A percentile compares a stretch with the other conserved stretches of the same genome.
Conservation (phyloP, 1,284 basidiomycete genomes). For the Cryptococcus jaspeensis region DNA sequence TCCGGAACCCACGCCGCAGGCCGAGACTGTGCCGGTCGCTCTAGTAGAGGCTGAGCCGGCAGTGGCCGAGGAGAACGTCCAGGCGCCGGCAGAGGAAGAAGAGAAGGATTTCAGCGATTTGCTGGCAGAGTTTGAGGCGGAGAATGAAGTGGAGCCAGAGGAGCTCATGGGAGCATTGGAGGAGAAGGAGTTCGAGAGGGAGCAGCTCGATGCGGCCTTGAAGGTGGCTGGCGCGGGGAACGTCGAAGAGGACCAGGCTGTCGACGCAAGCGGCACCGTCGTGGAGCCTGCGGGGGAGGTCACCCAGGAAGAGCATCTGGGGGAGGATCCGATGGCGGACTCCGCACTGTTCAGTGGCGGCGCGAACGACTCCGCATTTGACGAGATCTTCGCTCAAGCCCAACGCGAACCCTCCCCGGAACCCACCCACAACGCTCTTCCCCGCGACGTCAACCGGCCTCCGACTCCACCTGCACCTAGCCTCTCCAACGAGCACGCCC, state of each 20-base stretch:
- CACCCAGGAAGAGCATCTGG: neutral
- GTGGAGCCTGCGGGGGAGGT: neutral
- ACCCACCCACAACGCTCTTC: neutral
- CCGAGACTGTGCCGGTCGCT: constrained; percentile 4
- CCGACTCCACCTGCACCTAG: constrained; percentile 16
- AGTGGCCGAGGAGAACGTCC: neutral
- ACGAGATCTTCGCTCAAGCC: constrained; percentile 10
- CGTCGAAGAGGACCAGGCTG: neutral
- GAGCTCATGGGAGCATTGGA: neutral
- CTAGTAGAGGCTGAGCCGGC: neutral
- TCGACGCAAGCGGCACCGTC: too few relatives aligned
- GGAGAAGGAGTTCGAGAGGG: neutral
- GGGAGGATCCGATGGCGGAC: neutral
- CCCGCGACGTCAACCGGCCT: neutral
- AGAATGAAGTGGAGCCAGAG: constrained; percentile 2
- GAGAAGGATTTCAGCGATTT: constrained; percentile 28
- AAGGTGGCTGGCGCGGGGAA: neutral
- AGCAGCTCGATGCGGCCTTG: neutral
- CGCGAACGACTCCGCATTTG: constrained; percentile 6
- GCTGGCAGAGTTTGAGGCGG: constrained; percentile 30
- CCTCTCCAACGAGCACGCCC: constrained; percentile 21
- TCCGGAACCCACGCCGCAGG: neutral
- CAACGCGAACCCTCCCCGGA: neutral
- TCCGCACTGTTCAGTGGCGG: constrained; percentile 17
- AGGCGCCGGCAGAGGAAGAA: neutral